Evolutionary conservation across 192 early-diverging fungal genomes (phyloP).

Genomic region (Funneliformis mosseae): DNA sequence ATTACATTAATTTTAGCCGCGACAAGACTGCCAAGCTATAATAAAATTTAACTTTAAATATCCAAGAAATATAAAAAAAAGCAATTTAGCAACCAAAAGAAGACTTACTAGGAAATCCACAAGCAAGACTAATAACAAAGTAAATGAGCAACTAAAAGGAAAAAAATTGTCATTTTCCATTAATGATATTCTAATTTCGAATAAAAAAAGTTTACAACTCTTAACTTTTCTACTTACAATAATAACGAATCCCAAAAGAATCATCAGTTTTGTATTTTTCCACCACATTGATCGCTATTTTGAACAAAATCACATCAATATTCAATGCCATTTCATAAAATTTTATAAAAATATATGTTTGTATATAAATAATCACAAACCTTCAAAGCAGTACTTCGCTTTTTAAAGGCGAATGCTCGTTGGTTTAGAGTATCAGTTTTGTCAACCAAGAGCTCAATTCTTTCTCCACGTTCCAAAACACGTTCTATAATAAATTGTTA

Average conservation of each 20-base stretch:
- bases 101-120: slow-evolving; percentile 76
- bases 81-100: neutral
- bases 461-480: slow-evolving; percentile 84
- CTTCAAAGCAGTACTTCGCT: slow-evolving; percentile 80
- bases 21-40: slow-evolving; percentile 14
- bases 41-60: no score
- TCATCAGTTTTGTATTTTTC: slow-evolving; percentile 89
- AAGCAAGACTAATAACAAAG: slow-evolving; percentile 68
- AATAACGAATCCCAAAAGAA: slow-evolving; percentile 60
- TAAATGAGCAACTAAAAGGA: slow-evolving; percentile 68
- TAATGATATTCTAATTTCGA: neutral
- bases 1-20: slow-evolving; percentile 3
- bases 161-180: neutral
- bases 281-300: slow-evolving; percentile 84
- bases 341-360: neutral
- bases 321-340: neutral
- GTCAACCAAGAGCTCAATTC: slow-evolving; percentile 88
- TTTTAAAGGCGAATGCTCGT: slow-evolving; percentile 88
- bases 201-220: neutral
- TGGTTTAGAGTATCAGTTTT: slow-evolving; percentile 88
- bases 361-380: slow-evolving; percentile 12
- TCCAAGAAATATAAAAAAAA: neutral
- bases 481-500: slow-evolving; percentile 56
- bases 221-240: slow-evolving; percentile 54
- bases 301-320: slow-evolving; percentile 6